phyloP scores from a whole-genome alignment of 1,284 basidiomycete genomes.

The Sphagnurus paluster region DNA sequence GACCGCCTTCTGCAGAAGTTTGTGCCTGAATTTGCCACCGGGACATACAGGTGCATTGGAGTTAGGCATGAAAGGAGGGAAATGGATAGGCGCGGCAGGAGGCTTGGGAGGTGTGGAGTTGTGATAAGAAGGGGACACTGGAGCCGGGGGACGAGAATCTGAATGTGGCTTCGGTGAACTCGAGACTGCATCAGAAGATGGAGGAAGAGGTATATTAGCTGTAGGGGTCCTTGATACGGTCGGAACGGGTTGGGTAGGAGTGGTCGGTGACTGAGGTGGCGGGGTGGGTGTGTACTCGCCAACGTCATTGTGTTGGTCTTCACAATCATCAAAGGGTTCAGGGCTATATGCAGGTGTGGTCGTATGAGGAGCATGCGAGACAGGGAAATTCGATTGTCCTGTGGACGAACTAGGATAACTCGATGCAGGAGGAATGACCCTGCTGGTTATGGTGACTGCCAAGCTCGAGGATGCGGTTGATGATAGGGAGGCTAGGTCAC shows the following conservation, averaged over 20 bases:
- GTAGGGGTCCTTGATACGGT: no score
- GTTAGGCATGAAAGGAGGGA: background rate
- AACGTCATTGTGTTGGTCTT: constrained; percentile 10
- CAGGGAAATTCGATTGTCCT: background rate
- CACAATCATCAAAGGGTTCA: constrained; percentile 2
- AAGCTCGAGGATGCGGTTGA: no score
- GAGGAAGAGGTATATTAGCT: background rate
- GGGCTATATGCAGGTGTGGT: background rate
- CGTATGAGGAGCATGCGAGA: background rate
- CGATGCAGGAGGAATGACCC: background rate
- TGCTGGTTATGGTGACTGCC: no score
- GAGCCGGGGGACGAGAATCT: background rate
- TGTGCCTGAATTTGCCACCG: constrained; percentile 19
- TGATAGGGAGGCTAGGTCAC: no score
- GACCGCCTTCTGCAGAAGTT: constrained; percentile 9
- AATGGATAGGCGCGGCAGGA: background rate
- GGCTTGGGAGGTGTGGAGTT: background rate
- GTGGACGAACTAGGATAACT: background rate
- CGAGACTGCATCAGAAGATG: constrained; percentile 7
- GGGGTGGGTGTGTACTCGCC: constrained; percentile 7
- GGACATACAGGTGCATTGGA: constrained; percentile 10
- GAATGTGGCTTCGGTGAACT: background rate
- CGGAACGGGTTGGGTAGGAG: no score
- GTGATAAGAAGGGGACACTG: background rate
- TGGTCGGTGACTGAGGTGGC: no score